Evolutionary conservation across 345 rosid species (phyloP), one percentile per base, ranked within the genome.

Genomic region (Brassica carinata): DNA sequence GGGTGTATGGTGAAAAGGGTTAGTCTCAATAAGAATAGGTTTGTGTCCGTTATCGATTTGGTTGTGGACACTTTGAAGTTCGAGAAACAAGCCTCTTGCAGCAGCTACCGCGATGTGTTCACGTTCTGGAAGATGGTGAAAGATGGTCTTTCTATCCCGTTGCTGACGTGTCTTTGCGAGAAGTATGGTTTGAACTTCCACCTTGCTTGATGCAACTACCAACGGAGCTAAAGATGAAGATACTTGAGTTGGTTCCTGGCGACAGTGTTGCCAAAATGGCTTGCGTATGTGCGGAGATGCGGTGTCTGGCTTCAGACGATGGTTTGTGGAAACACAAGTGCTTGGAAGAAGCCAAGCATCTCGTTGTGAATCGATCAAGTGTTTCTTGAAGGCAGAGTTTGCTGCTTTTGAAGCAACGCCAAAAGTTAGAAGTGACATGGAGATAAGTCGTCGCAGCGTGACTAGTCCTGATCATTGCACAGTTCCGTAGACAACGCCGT

Each of bases 121-220:
- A 75, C 86, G 81, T 89, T 92, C 18, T 94, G 92, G 97, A 92
- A 87, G 82, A 81, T 80, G 68, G 89, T 90, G 3, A 92, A 92
- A 77, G 94, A 94, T 80, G 87, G 86, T 26, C 84, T 94, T 79
- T 89, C 74, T 9, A 82, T 82, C 55, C 94, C 93, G 5, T 80
- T 90, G 83, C 69, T 88, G 75, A 89, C 87, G 13, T 87, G 84
- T 77, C 83, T 92, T 23, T 87, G 89, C 23, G 85, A 87, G 13
- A 86, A 79, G 80, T 48, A 86, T 64, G 88, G 88, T 31, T 87
- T 91, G 81, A 64, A 30, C 83, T 79, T 67, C 97, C 92, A 0
- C 81, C 93, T 0, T 90, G 97, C 72, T 83, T 90, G 79, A 85
- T 83, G 81, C 62, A 79, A 17, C 84, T 92, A 69, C 97, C 98